Evolutionary conservation across 352 stramenopile species (phyloP), one percentile per base, ranked within the genome.

Genomic region (Phytophthora quininea): DNA sequence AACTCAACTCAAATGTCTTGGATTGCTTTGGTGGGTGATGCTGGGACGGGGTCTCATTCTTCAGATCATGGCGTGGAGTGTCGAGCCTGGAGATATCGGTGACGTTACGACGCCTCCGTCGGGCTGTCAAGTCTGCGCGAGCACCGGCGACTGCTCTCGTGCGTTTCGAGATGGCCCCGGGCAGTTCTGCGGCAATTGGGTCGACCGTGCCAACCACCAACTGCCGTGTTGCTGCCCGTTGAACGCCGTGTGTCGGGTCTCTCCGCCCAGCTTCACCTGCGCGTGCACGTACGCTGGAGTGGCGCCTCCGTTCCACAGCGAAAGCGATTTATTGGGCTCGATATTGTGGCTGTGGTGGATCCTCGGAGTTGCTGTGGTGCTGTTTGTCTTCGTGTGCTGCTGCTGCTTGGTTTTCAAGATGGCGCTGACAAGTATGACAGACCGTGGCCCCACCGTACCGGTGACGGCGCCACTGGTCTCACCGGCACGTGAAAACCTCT

Each of bases 171-270:
- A 58, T 43, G 52, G 35, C 2, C 53, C 49, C 6, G 69, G 69
- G 5, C 58, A 76, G 29, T 69, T 64, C 42, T 73, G 63, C 27
- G 69, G 58, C 0, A 46, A 30, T 49, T 76, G 63, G 69, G 53
- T 69, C 40, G 63, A 72, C 19, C 42, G 57, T 14, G 52, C 50
- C 32, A 72, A 49, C 37, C 58, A 66, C 8, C 50, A 59, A 14
- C 29, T 69, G 42, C 59, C 54, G 15, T 76, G 69, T 42, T 76
- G 69, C 45, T 76, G 69, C 42, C 63, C 63, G 58, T 32, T 64
- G 19, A 58, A 60, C 5, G 63, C 69, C 12, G 48, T 67, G 30
- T 76, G 69, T 54, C 65, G 71, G 27, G 31, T 73, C 35, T 67
- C 63, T 1, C 62, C 53, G 11, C 47, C 47, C 24, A 68, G 71